These are phyloP conservation scores for Coemansia sp. DNA, from an alignment of 371 early-diverging fungal genomes.

Conservation along the genomic window DNA sequence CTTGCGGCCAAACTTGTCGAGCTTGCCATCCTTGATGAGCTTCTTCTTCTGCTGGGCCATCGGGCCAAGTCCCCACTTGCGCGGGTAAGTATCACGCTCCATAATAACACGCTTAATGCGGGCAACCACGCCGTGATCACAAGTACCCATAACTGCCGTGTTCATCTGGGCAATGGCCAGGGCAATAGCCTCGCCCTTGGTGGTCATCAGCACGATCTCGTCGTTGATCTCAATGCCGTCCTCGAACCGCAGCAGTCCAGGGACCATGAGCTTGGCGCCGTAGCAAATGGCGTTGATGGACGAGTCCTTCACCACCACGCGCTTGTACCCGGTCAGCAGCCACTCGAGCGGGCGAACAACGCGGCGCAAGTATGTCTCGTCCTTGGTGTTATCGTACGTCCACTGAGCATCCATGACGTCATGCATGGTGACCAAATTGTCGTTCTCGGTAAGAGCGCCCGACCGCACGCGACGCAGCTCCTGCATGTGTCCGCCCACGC, in stretches of 20 bases:
- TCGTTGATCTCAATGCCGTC: conserved; percentile 93
- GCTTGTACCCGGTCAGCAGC: conserved; percentile 93
- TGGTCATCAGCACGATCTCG: conserved; percentile 98
- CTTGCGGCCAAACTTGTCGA: conserved; percentile 92
- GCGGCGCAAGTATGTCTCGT: conserved; percentile 93
- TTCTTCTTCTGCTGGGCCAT: conserved; percentile 95
- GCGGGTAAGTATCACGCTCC: conserved; percentile 99
- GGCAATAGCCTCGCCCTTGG: conserved; percentile 99
- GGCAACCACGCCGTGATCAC: conserved; percentile 94
- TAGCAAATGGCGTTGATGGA: conserved; percentile 99
- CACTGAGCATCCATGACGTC: conserved; percentile 99
- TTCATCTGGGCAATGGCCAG: conserved; percentile 96
- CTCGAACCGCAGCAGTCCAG: conserved; percentile 97
- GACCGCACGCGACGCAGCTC: conserved; percentile 98
- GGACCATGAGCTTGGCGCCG: conserved; percentile 98
- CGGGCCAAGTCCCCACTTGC: conserved; percentile 97
- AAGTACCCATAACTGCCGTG: conserved; percentile 93
- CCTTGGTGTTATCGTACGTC: conserved; percentile 94
- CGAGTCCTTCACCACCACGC: conserved; percentile 98
- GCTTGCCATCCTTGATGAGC: conserved; percentile 92
- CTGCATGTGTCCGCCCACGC: conserved; percentile 99
- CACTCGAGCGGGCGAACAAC: conserved; percentile 97
- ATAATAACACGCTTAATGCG: conserved; percentile 99
- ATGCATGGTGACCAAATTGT: conserved; percentile 98
- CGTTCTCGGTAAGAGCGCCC: conserved; percentile 91